Conservation (phyloP, 2,329 filamentous ascomycete genomes). For the Dactylellina cionopaga region DNA sequence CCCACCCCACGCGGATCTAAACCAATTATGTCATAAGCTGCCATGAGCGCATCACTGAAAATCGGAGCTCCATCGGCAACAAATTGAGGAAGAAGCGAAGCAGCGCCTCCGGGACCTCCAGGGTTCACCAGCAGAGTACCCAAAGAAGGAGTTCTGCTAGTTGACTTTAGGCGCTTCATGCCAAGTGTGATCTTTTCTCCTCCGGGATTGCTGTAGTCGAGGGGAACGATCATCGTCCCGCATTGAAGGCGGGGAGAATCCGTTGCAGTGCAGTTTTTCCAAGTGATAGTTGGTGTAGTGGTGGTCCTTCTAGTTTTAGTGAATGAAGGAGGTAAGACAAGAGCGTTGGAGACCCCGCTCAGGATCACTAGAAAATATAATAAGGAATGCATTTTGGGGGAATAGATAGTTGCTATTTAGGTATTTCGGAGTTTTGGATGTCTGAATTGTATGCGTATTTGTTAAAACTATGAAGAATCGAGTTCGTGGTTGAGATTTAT, state of each 20-base stretch:
- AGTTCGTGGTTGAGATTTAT: too few relatives aligned
- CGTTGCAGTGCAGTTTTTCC: background rate
- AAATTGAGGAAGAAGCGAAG: constrained; percentile 54
- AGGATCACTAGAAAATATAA: background rate
- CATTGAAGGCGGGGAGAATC: constrained; percentile 15
- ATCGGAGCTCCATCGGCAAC: constrained; percentile 47
- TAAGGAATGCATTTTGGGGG: constrained; percentile 1
- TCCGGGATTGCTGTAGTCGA: background rate
- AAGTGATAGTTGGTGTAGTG: constrained; percentile 8
- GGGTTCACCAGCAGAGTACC: constrained; percentile 63
- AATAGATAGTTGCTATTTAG: too few relatives aligned
- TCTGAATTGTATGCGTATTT: too few relatives aligned
- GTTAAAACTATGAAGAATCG: too few relatives aligned
- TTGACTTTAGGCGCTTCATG: constrained; percentile 2
- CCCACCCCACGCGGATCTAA: constrained; percentile 63
- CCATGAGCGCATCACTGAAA: constrained; percentile 56
- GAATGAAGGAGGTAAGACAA: background rate
- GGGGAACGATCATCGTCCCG: background rate
- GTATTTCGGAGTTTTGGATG: too few relatives aligned
- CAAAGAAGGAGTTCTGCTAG: background rate
- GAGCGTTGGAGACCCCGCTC: background rate
- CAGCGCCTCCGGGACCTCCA: constrained; percentile 61
- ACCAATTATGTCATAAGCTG: constrained; percentile 63
- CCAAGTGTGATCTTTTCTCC: constrained; percentile 7
- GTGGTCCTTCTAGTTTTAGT: too few relatives aligned